Percentiles rank a stretch among this genome's conserved stretches.
phyloP scores from a whole-genome alignment of 1,139 yeast genomes.

The Kazachstania sp. region DNA sequence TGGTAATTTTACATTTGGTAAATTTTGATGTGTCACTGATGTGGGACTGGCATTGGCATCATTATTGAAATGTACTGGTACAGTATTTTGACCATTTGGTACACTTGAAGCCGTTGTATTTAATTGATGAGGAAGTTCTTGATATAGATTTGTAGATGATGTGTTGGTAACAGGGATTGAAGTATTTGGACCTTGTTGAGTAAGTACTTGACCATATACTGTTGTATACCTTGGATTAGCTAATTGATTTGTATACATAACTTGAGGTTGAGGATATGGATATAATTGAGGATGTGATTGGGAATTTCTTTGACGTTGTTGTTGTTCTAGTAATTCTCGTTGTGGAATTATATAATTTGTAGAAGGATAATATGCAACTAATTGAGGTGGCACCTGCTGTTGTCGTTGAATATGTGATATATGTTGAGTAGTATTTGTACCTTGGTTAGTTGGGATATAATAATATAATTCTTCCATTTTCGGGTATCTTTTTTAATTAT shows the following conservation, averaged over 20 bases:
- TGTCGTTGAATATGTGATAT: not conserved
- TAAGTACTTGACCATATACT: not conserved
- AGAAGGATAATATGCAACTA: not conserved
- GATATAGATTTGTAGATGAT: too few relatives aligned
- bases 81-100: too few relatives aligned
- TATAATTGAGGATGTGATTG: not conserved
- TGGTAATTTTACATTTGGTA: not conserved
- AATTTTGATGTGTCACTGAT: not conserved
- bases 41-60: not conserved
- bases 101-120: too few relatives aligned
- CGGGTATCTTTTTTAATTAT: too few relatives aligned
- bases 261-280: not conserved
- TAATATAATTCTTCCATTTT: not conserved
- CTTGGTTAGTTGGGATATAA: not conserved
- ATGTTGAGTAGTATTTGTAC: not conserved
- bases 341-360: not conserved
- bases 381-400: not conserved
- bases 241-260: not conserved
- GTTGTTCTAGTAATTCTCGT: not conserved
- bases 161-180: too few relatives aligned
- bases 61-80: not conserved
- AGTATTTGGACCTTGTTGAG: not conserved
- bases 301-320: not conserved
- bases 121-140: too few relatives aligned
- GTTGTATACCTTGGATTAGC: not conserved